Base-by-base conservation (phyloP, 352 stramenopile species). In the Phytopythium aichiense region DNA sequence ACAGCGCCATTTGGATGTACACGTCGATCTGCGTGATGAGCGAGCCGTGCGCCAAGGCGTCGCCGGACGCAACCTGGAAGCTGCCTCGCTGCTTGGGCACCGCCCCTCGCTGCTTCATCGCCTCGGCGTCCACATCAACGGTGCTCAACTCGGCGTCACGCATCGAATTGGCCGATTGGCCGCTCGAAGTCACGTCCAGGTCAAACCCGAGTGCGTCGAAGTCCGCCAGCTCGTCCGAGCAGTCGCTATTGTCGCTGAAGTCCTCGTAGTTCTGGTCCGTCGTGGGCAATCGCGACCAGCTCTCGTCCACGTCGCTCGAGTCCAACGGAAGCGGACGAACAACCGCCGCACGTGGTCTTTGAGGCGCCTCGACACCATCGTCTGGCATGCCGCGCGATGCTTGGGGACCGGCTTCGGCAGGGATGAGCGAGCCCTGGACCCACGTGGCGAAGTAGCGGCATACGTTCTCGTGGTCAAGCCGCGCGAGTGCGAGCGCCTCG, bases 1-100 rank as follows among this genome's bases (percentile, higher is more conserved):
- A 98, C 35, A 97, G 90, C 46, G 97, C 90, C 94, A 98, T 98
- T 69, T 98, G 88, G 52, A 96, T 96, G 69, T 94, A 94, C 51
- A 96, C 79, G 33, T 94, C 81, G 53, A 94, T 92, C 58, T 91
- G 80, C 4, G 81, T 89, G 61, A 76, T 85, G 51, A 92, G 64
- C 1, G 68, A 59, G 13, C 61, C 67, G 18, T 46, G 33, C 25
- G 25, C 20, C 2, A 16, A 40, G 0, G 28, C 49, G 16, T 55
- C 25, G 48, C 48, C 16, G 23, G 12, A 6, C 7, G 9, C 31
- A 8, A 35, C n/a, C 7, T 49, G n/a, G 33, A 30, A 35, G 37
- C 53, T 46, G 35, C 18, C 20, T 16, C 22, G 35, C 35, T 31
- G 35, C 37, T 49, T 58, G 53, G 16, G 22, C 33, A 6, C 45